Evolutionary conservation across 495 filamentous ascomycete species (phyloP).

Genomic region (Halenospora varia): DNA sequence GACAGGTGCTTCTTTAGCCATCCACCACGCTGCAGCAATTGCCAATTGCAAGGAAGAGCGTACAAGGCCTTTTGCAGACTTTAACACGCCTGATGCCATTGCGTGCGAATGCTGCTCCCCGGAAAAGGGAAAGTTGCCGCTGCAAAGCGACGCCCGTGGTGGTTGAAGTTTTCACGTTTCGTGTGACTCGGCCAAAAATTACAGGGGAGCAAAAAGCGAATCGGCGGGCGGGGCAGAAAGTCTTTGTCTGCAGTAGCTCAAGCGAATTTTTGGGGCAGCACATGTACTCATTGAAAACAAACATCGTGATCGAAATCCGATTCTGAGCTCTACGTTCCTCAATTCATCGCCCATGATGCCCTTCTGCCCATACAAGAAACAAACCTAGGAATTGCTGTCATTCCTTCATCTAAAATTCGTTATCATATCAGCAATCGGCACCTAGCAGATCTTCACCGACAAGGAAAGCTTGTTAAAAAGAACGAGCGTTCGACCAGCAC

Average conservation of each 20-base stretch:
- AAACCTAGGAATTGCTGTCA: slow-evolving; percentile 10
- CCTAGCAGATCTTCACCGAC: background rate
- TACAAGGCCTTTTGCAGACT: background rate
- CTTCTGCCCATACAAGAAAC: slow-evolving; percentile 22
- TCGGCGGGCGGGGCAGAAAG: background rate
- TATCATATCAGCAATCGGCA: too few relatives aligned
- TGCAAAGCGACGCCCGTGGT: background rate
- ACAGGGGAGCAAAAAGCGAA: background rate
- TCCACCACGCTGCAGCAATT: too few relatives aligned
- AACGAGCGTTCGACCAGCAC: background rate
- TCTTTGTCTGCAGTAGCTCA: background rate
- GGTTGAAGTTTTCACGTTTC: background rate
- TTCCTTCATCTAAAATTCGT: background rate
- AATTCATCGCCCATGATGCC: slow-evolving; percentile 24
- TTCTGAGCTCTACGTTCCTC: too few relatives aligned
- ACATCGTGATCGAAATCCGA: slow-evolving; percentile 7
- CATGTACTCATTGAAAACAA: background rate
- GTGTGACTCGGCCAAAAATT: background rate
- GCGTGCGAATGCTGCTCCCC: background rate
- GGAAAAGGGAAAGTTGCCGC: background rate
- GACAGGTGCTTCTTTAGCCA: background rate
- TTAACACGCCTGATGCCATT: background rate
- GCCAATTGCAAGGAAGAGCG: too few relatives aligned
- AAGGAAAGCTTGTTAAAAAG: background rate
- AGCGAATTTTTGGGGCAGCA: background rate